Evolutionary conservation across 2,329 filamentous ascomycete genomes (phyloP).

Genomic region (Hymenoscyphus salicellus): DNA sequence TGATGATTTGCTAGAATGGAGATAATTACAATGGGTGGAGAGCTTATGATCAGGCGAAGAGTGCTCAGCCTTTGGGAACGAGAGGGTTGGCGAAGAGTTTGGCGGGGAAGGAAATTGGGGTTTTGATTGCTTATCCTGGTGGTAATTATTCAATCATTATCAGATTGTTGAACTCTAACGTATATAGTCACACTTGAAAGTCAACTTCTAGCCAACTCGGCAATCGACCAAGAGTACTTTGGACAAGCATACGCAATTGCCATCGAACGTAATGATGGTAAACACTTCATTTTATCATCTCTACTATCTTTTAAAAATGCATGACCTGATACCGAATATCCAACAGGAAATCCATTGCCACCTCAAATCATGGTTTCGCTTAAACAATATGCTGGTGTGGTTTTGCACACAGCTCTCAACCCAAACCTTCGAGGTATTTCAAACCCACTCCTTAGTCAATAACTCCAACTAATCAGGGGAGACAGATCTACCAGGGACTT

Average conservation of each 20-base stretch:
- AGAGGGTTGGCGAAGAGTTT: conserved; percentile 31
- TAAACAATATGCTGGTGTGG: conserved; percentile 4
- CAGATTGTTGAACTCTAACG: background rate
- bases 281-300: too few relatives aligned
- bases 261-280: conserved; percentile 6
- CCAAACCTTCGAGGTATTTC: background rate
- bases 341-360: background rate
- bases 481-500: background rate
- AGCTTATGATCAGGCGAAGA: conserved; percentile 39
- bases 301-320: too few relatives aligned
- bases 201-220: background rate
- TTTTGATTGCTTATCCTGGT: conserved; percentile 35
- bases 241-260: background rate
- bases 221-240: background rate
- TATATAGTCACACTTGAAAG: background rate
- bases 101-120: conserved; percentile 24
- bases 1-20: conserved; percentile 20
- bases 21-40: conserved; percentile 37
- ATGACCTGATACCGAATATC: too few relatives aligned
- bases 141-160: background rate
- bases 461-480: too few relatives aligned
- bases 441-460: too few relatives aligned
- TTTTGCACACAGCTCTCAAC: background rate
- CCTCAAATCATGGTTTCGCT: background rate
- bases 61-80: conserved; percentile 37